These are phyloP conservation scores for Pleurotus citrinopileatus DNA, from an alignment of 768 basidiomycete species.

Conservation along the genomic window DNA sequence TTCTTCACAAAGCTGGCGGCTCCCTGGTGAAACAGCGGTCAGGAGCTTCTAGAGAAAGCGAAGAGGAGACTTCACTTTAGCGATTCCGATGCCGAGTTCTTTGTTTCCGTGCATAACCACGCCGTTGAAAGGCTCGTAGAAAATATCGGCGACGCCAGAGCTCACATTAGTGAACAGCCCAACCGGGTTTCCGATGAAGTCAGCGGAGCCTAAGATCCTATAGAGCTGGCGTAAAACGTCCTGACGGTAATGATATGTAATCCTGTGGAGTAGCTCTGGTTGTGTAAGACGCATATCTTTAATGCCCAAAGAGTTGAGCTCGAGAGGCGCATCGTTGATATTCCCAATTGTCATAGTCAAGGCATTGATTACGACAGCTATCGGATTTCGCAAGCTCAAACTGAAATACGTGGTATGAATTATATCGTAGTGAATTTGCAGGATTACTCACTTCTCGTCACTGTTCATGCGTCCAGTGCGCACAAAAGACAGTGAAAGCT, in stretches of 20 bases:
- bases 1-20: conserved; percentile 99
- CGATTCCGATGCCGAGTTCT: conserved; percentile 91
- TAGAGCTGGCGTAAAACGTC: conserved; percentile 93
- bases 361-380: conserved; percentile 91
- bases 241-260: conserved; percentile 90
- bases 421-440: conserved; percentile 3
- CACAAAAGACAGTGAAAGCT: conserved; percentile 93
- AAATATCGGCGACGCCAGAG: conserved; percentile 96
- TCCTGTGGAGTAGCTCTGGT: conserved; percentile 80
- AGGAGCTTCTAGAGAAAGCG: background rate
- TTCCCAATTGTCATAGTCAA: conserved; percentile 97
- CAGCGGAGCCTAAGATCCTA: conserved; percentile 95
- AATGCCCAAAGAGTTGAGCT: conserved; percentile 90
- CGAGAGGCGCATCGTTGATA: conserved; percentile 92
- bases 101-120: conserved; percentile 95
- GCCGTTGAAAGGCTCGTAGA: conserved; percentile 97
- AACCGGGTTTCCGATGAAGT: conserved; percentile 95
- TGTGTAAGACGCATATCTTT: conserved; percentile 90
- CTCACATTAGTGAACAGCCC: conserved; percentile 98
- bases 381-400: conserved; percentile 80
- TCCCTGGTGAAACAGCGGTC: conserved; percentile 48
- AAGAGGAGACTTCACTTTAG: conserved; percentile 55
- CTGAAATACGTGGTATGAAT: conserved; percentile 32
- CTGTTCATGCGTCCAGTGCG: conserved; percentile 91
- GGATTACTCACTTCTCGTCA: conserved; percentile 76